Base-by-base conservation (phyloP, 441 rosid genomes). In the Syzygium syzygioides region DNA sequence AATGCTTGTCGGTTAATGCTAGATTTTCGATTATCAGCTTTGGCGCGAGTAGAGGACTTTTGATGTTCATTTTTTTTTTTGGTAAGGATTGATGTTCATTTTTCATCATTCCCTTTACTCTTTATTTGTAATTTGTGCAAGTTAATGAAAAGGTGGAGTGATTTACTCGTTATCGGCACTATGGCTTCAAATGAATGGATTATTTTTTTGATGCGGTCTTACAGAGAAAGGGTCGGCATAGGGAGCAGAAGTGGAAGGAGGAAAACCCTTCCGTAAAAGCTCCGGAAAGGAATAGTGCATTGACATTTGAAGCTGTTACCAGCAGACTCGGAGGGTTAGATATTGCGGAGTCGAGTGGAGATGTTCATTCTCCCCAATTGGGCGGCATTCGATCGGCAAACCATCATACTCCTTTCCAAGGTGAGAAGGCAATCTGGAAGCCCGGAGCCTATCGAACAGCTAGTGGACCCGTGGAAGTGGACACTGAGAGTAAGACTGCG, bases 391-490 rank as follows among this genome's bases (percentile, higher is more conserved):
- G 88, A 34, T 28, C n/a, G 26, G 86, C 53, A 53, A 90, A 87
- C 64, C 89, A 66, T 55, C 88, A 55, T 37, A 79, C 86, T 80
- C 56, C 88, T 50, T 45, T 55, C 76, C 90, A 57, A 11, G 92
- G 87, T 54, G 91, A 91, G 80, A 88, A 91, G n/a, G 89, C 90
- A 52, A 52, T 95, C 41, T 92, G 95, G 96, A 93, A 87, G 85
- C 94, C 96, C 59, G 93, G 93, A 93, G 91, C 96, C 26, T 94
- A 93, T 90, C 94, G 94, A 88, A 94, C 96, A 6, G 90, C 91
- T 26, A 90, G 91, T 90, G 96, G 93, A 89, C 86, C 91, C 45
- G 41, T 90, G 17, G 90, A 88, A 86, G 87, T 71, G 28, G 90
- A 91, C 88, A 88, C 87, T 84, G 91, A 62, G 55, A 85, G 48